Evolutionary conservation across 371 early-diverging fungal species (phyloP).

Genomic region (Apophysomyces variabilis): DNA sequence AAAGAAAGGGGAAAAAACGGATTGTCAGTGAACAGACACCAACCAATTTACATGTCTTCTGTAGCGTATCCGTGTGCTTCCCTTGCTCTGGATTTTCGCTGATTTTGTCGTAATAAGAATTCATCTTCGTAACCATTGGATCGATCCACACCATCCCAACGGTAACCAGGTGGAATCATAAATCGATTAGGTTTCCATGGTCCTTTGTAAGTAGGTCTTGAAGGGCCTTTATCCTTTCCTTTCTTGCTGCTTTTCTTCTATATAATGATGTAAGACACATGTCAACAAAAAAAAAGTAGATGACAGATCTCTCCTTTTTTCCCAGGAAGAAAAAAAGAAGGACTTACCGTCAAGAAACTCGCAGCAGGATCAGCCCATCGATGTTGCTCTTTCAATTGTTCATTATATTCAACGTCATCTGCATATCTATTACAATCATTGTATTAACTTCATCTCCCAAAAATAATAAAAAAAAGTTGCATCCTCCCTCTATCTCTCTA

Average conservation of each 20-base stretch:
- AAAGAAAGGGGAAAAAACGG: constrained; percentile 5
- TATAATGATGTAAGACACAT: constrained; percentile 10
- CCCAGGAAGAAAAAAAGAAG: background rate
- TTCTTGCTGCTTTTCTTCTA: constrained; percentile 25
- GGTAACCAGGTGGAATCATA: constrained; percentile 83
- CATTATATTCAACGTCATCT: constrained; percentile 68
- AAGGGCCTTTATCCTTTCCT: constrained; percentile 41
- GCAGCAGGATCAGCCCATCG: constrained; percentile 77
- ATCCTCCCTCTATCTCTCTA: constrained; percentile 6
- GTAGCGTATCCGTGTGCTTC: constrained; percentile 71
- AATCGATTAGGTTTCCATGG: constrained; percentile 82
- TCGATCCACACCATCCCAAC: constrained; percentile 94
- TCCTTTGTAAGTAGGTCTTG: constrained; percentile 62
- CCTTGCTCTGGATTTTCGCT: constrained; percentile 47
- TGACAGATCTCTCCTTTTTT: constrained; percentile 9
- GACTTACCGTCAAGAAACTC: constrained; percentile 61
- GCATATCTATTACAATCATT: constrained; percentile 47
- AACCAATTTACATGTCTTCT: constrained; percentile 65
- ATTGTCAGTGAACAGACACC: constrained; percentile 14
- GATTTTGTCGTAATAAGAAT: constrained; percentile 56
- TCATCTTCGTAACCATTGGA: constrained; percentile 86
- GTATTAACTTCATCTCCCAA: constrained; percentile 15
- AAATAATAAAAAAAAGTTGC: background rate
- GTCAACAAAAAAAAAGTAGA: background rate
- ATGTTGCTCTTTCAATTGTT: constrained; percentile 59